These are phyloP conservation scores for Teratosphaeria gauchensis DNA, from an alignment of 2,329 filamentous ascomycete species.

Conservation along the genomic window DNA sequence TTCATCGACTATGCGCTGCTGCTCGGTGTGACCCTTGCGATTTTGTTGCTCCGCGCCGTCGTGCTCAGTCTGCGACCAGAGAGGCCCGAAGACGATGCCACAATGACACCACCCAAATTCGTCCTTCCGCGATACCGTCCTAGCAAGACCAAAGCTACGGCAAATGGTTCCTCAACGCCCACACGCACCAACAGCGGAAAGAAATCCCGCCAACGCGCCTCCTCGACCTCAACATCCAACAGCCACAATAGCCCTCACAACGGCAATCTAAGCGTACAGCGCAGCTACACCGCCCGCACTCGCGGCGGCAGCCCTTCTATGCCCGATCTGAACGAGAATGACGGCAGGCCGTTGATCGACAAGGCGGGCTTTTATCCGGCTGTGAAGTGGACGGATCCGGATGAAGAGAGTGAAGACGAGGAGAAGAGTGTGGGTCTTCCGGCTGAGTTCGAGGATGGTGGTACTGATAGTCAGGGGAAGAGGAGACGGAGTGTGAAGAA, in stretches of 20 bases:
- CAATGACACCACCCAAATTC: background rate
- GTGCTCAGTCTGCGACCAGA: constrained; percentile 22
- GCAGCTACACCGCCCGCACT: constrained; percentile 23
- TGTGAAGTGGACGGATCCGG: constrained; percentile 21
- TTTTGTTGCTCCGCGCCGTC: constrained; percentile 38
- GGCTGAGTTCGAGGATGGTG: constrained; percentile 5
- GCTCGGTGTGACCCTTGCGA: constrained; percentile 42
- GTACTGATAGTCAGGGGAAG: constrained; percentile 19
- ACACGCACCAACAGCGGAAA: constrained; percentile 9
- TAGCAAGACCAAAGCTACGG: constrained; percentile 8
- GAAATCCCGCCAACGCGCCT: constrained; percentile 23
- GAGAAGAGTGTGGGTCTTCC: constrained; percentile 3
- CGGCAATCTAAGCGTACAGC: constrained; percentile 19
- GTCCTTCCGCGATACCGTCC: constrained; percentile 8
- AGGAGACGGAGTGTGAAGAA: constrained; percentile 28
- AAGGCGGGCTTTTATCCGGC: constrained; percentile 33
- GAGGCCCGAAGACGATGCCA: background rate
- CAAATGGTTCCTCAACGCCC: constrained; percentile 17
- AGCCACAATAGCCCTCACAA: constrained; percentile 13
- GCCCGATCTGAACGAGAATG: constrained; percentile 10
- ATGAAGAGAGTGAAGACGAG: constrained; percentile 19
- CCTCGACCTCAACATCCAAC: constrained; percentile 24
- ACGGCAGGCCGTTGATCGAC: constrained; percentile 27
- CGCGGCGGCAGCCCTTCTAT: constrained; percentile 30
- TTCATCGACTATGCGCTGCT: constrained; percentile 70